Evolutionary conservation across 345 rosid genomes (phyloP).

Genomic region (Aurinia saxatilis): DNA sequence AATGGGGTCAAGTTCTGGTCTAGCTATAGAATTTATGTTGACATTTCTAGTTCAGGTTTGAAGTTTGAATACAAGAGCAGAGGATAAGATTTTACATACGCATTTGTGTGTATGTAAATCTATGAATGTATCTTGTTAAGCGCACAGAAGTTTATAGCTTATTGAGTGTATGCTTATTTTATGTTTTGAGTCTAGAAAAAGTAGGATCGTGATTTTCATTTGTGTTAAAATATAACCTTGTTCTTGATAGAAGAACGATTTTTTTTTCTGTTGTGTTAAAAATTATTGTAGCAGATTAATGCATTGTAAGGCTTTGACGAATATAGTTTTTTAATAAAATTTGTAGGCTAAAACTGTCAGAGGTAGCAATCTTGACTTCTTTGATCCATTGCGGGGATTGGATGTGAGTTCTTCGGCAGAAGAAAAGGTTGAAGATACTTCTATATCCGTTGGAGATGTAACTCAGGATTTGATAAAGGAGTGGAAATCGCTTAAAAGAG

Average conservation of each 20-base stretch:
- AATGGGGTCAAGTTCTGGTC: background rate
- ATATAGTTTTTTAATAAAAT: background rate
- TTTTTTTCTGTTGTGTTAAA: background rate
- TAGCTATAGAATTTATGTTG: no score
- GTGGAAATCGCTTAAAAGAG: conserved; percentile 74
- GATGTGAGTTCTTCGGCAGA: conserved; percentile 24
- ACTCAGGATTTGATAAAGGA: conserved; percentile 40
- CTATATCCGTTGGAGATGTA: conserved; percentile 21
- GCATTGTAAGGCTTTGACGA: background rate
- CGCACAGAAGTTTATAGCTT: background rate
- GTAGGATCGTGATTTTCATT: background rate
- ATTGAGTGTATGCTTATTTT: background rate
- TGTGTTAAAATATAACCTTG: background rate
- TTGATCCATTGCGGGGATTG: conserved; percentile 63
- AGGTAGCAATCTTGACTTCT: conserved; percentile 36
- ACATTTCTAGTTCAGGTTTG: no score
- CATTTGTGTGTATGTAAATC: background rate
- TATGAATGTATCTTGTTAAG: background rate
- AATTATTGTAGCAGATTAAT: background rate
- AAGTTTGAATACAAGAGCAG: background rate
- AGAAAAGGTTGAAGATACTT: conserved; percentile 27
- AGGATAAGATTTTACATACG: background rate
- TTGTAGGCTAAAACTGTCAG: conserved; percentile 31
- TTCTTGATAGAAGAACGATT: background rate
- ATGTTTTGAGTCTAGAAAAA: background rate